These are phyloP conservation scores for Pecoramyces ruminantium DNA, from an alignment of 192 early-diverging fungal genomes.

Conservation along the genomic window DNA sequence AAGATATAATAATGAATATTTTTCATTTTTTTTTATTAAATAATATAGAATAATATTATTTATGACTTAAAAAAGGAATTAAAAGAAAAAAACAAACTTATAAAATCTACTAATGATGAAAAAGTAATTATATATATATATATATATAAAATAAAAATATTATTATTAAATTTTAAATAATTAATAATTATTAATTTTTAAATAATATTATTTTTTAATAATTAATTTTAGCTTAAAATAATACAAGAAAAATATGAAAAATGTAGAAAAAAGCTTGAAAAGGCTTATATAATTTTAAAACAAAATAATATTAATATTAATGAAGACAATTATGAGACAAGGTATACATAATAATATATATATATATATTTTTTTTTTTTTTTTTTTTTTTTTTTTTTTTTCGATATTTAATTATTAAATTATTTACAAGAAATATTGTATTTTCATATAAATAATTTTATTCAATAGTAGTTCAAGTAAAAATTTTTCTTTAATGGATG, in stretches of 20 bases:
- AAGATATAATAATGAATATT: too few species aligned
- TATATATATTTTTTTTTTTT: too few species aligned
- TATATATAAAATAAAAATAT: too few species aligned
- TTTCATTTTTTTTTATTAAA: too few species aligned
- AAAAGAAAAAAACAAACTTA: neutral
- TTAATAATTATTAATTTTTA: too few species aligned
- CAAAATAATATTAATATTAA: neutral
- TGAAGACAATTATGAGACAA: neutral
- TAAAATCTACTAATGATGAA: neutral
- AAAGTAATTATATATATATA: too few species aligned
- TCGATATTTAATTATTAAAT: too few species aligned
- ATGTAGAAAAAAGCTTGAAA: neutral
- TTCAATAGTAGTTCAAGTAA: neutral
- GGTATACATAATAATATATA: too few species aligned
- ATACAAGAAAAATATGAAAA: neutral
- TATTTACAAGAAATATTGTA: too few species aligned
- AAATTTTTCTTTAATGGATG: neutral
- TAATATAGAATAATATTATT: neutral
- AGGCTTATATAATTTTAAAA: neutral
- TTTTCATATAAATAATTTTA: too few species aligned
- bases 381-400: too few species aligned
- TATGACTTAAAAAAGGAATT: neutral
- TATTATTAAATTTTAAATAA: too few species aligned
- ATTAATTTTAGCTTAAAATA: neutral
- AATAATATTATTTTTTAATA: neutral